Conservation (phyloP, 805 yeast species). For the Monosporozyma aerobia region DNA sequence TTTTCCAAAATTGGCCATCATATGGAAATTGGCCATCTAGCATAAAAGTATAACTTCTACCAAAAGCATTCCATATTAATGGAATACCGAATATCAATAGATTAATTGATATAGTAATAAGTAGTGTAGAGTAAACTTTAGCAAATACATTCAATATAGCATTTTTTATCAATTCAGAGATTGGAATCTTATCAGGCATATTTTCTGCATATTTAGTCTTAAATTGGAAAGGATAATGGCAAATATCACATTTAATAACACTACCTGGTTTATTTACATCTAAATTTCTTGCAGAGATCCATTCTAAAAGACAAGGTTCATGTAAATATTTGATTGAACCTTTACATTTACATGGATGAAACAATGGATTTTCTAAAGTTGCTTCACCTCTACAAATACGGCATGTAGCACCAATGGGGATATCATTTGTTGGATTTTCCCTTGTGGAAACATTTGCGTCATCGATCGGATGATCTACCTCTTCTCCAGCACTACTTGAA, state of each 20-base stretch:
- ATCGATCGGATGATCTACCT: background rate
- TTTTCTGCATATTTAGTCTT: conserved; percentile 53
- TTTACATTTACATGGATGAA: conserved; percentile 86
- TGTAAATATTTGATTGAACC: conserved; percentile 92
- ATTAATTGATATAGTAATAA: conserved; percentile 29
- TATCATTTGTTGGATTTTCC: background rate
- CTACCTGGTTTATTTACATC: conserved; percentile 32
- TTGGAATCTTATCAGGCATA: conserved; percentile 59
- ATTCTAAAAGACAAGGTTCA: conserved; percentile 81
- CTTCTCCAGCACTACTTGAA: background rate
- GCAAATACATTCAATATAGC: conserved; percentile 19
- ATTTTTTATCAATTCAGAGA: conserved; percentile 37
- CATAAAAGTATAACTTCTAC: conserved; percentile 46
- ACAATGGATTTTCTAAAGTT: conserved; percentile 67
- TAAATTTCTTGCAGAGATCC: conserved; percentile 47
- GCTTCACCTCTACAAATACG: conserved; percentile 92
- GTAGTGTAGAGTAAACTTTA: conserved; percentile 12
- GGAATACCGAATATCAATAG: conserved; percentile 42
- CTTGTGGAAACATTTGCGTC: background rate
- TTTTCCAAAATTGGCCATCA: conserved; percentile 19
- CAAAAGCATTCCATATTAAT: conserved; percentile 44
- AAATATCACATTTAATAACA: conserved; percentile 73
- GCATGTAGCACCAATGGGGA: conserved; percentile 41
- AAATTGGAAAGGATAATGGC: conserved; percentile 66
- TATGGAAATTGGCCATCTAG: conserved; percentile 46